Evolutionary conservation across 1,139 yeast species (phyloP), one percentile per base, ranked within the genome.

Genomic region (Taphrina betulina): DNA sequence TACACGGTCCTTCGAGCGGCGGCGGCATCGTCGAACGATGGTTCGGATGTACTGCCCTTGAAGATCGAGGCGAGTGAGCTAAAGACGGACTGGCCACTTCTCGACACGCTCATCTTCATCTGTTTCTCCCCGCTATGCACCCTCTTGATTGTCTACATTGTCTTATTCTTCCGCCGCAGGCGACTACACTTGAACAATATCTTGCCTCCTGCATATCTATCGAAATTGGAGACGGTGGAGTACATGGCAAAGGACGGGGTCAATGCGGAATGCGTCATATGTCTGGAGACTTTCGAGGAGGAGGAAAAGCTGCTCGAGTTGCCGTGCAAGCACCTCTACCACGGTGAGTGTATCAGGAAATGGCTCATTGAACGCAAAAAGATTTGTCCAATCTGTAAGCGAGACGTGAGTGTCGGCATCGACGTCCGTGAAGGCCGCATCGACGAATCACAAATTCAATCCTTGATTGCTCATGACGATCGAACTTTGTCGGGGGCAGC

Each of bases 281-380:
- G 77, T 51, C 65, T 73, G 31, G 77, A 74, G 46, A 72, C 71
- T 59, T 73, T 70, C 57, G 66, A 63, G 7, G 64, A 67, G 8
- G 71, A 71, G 7, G 67, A 64, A 35, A 63, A 61, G 37, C 70
- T 73, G 28, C 67, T 72, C 73, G 65, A 66, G 29, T 64, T 74
- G 33, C 78, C 77, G 1, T 74, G 77, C 59, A 68, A 68, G 8
- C 78, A 74, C 61, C 76, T 73, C 61, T 74, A 71, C 63, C 78
- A 74, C 60, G 66, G 65, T 5, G 67, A 64, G 14, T 74, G 77
- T 61, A 70, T 74, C 23, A 64, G 71, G 12, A 68, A 68, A 28
- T 74, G 77, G 77, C 66, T 72, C 5, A 63, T 71, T 3, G 63
- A 63, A 35, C 67, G 70, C 26, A 68, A 70, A 59, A 67, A 67